Evolutionary conservation across 352 stramenopile genomes (phyloP).

Genomic region (Saprolegnia diclina): DNA sequence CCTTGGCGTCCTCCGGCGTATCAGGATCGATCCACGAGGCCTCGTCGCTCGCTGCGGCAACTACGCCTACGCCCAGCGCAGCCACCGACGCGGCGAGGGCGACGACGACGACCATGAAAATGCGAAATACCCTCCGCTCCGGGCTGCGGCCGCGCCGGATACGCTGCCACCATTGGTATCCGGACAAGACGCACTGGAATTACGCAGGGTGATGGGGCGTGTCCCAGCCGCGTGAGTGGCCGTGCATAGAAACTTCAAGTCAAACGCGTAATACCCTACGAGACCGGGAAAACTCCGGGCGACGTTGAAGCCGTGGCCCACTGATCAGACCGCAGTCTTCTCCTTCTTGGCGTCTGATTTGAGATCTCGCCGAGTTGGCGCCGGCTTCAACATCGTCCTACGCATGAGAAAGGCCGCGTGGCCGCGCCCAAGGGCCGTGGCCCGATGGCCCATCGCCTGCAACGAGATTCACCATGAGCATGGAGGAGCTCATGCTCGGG

Average conservation of each 20-base stretch:
- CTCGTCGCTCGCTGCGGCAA: not conserved
- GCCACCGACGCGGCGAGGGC: not conserved
- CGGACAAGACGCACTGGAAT: not conserved
- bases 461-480: no score
- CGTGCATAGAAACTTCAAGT: not conserved
- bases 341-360: no score
- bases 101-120: slow-evolving; percentile 18
- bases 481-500: no score
- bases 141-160: slow-evolving; percentile 9
- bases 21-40: slow-evolving; percentile 71
- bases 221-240: not conserved
- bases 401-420: no score
- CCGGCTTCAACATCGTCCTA: no score
- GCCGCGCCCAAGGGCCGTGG: no score
- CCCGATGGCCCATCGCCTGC: no score
- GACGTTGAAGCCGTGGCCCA: not conserved
- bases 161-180: not conserved
- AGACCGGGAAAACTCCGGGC: not conserved
- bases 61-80: not conserved
- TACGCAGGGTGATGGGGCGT: not conserved
- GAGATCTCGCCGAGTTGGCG: no score
- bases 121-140: not conserved
- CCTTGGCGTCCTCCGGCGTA: slow-evolving; percentile 53
- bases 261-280: not conserved
- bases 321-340: not conserved